Evolutionary conservation across 208 protist species (phyloP), one percentile per base, ranked within the genome.

Genomic region (Trypanosoma rangeli): DNA sequence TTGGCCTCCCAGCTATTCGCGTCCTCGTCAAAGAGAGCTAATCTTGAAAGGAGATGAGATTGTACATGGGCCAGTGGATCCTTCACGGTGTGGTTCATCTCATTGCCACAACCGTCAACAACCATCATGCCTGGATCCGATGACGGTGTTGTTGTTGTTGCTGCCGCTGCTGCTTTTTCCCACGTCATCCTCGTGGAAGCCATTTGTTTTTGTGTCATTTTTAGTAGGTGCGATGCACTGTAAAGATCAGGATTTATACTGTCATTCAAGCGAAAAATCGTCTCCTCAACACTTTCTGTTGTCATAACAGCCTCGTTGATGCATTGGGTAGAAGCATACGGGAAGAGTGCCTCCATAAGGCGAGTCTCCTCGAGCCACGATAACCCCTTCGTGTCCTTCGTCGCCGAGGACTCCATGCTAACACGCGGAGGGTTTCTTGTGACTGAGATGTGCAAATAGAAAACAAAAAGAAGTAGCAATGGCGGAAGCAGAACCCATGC

Each of bases 271-370:
- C 49, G 42, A 26, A 49, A 48, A 5, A 83, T 79, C 22, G 89
- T 80, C 28, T 86, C 79, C 52, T 92, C 82, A 0, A 80, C 59
- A 44, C 52, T 66, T 10, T 71, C 44, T 31, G 79, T 77, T 18
- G 62, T 64, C 29, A 8, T 15, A 16, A 84, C 62, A 44, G 79
- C 61, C 1, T 65, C 55, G 16, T 58, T 48, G 1, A 92, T 65
- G 42, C 83, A 65, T 4, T 79, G 62, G 18, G 74, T 56, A 8
- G 62, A 26, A 2, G 80, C 85, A 59, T 92, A 91, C n/a, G 89
- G 86, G 59, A 85, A 94, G 2, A 94, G 73, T 0, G 85, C 86
- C 39, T 81, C 73, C 12, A 94, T 52, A 33, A 90, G 84, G 15
- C 75, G 62, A 20, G 85, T 42, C 48, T 76, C 69, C 56, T 87